These are phyloP conservation scores for Amanita brunnescens DNA, from an alignment of 768 basidiomycete genomes.

Conservation along the genomic window DNA sequence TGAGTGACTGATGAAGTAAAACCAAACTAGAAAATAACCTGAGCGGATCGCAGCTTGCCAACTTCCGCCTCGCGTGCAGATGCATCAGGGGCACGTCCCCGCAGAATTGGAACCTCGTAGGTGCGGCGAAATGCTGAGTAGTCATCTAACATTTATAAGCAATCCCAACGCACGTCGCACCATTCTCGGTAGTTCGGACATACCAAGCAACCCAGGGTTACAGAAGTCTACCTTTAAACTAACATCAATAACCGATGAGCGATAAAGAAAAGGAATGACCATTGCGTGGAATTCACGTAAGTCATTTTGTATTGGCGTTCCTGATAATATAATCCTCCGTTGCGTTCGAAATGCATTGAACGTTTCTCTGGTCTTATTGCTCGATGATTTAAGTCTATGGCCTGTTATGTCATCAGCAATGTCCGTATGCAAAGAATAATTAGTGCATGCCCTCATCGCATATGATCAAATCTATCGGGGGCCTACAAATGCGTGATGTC, in stretches of 20 bases:
- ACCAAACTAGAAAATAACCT: conserved; percentile 35
- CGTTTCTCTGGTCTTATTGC: conserved; percentile 83
- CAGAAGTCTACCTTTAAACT: conserved; percentile 76
- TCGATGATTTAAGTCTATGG: conserved; percentile 87
- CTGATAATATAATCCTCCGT: conserved; percentile 82
- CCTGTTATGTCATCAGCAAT: conserved; percentile 31
- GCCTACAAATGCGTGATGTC: conserved; percentile 33
- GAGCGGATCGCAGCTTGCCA: conserved; percentile 69
- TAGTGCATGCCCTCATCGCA: conserved; percentile 78
- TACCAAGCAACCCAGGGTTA: conserved; percentile 86
- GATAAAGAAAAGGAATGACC: conserved; percentile 38
- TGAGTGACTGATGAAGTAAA: not conserved
- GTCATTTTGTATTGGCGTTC: conserved; percentile 97
- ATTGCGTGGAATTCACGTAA: conserved; percentile 93
- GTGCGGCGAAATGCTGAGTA: conserved; percentile 68
- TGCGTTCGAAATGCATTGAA: conserved; percentile 71
- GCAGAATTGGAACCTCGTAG: conserved; percentile 83
- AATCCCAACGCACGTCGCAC: conserved; percentile 3
- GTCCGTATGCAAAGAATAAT: not conserved
- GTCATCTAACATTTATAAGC: conserved; percentile 41
- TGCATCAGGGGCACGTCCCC: conserved; percentile 73
- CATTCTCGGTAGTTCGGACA: conserved; percentile 7
- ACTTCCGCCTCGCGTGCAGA: conserved; percentile 62
- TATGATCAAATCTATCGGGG: conserved; percentile 86
- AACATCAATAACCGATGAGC: not conserved